phyloP scores from a whole-genome alignment of 108 stramenopile species.

The Epithemia pelagica region DNA sequence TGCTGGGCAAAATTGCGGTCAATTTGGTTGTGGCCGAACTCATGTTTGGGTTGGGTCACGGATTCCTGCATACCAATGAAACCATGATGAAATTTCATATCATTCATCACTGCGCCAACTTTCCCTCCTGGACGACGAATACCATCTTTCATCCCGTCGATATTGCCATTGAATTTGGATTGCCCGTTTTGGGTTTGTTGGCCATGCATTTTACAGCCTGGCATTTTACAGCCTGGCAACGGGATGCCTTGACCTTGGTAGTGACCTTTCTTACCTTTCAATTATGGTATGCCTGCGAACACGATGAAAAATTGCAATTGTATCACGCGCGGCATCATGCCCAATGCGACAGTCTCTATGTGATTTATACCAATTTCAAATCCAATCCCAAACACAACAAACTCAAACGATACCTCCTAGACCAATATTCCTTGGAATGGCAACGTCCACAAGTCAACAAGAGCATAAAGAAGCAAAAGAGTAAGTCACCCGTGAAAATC shows the following conservation, averaged over 20 bases:
- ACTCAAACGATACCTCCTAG: background rate
- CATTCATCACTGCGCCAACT: background rate
- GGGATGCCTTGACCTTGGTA: background rate
- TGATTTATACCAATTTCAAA: background rate
- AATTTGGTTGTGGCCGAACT: conserved; percentile 1
- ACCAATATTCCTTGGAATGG: too few relatives aligned
- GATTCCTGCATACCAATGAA: background rate
- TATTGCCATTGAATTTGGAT: background rate
- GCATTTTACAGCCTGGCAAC: too few relatives aligned
- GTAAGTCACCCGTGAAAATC: too few relatives aligned
- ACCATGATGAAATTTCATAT: background rate
- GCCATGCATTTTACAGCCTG: background rate
- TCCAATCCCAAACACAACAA: background rate
- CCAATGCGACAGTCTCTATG: conserved; percentile 1
- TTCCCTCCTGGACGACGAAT: conserved; percentile 2
- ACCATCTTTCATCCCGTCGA: background rate
- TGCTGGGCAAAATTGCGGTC: background rate
- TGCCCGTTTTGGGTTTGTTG: background rate
- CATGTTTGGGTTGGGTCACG: background rate
- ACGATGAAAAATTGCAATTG: background rate
- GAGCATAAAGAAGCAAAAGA: too few relatives aligned
- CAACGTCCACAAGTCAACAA: too few relatives aligned
- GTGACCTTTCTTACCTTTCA: background rate
- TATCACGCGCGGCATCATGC: background rate
- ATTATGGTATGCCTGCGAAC: conserved; percentile 5